A percentile compares a stretch with the other conserved stretches of the same genome.
These are phyloP conservation scores for Clonostachys byssicola DNA, from an alignment of 2,329 filamentous ascomycete species.

Conservation along the genomic window DNA sequence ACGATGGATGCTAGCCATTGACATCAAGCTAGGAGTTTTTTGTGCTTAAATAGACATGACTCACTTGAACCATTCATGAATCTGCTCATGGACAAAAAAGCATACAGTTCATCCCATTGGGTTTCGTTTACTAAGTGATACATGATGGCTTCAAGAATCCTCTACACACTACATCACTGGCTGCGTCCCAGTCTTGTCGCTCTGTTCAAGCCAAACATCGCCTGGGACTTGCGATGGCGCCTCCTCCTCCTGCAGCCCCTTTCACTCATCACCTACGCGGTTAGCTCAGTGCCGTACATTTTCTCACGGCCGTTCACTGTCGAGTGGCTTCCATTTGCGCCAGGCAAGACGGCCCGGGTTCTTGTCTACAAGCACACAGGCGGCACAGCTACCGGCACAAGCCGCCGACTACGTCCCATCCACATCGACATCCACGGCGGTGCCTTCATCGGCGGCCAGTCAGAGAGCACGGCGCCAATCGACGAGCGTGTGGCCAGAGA, in stretches of 20 bases:
- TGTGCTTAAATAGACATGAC: no score
- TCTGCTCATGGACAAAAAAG: no score
- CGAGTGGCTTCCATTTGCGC: slow-evolving; percentile 22
- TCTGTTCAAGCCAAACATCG: slow-evolving; percentile 18
- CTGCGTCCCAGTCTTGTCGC: neutral
- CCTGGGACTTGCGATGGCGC: slow-evolving; percentile 34
- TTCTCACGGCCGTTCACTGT: slow-evolving; percentile 26
- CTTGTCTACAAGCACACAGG: slow-evolving; percentile 24
- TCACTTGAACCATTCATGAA: no score
- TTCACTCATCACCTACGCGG: slow-evolving; percentile 26
- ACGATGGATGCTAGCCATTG: no score
- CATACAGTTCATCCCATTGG: no score
- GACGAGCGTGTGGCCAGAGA: slow-evolving; percentile 23
- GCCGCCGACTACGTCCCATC: slow-evolving; percentile 24
- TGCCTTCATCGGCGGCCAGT: slow-evolving; percentile 34
- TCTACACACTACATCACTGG: neutral
- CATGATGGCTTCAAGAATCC: neutral
- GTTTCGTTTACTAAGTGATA: no score
- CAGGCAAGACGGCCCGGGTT: slow-evolving; percentile 16
- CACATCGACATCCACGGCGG: slow-evolving; percentile 39
- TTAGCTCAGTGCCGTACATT: slow-evolving; percentile 26
- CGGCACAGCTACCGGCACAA: slow-evolving; percentile 4
- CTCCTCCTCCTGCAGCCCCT: slow-evolving; percentile 35
- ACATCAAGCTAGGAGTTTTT: no score
- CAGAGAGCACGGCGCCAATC: slow-evolving; percentile 28